phyloP scores from a whole-genome alignment of 169 alveolate genomes.

The Cryptosporidium andersoni region DNA sequence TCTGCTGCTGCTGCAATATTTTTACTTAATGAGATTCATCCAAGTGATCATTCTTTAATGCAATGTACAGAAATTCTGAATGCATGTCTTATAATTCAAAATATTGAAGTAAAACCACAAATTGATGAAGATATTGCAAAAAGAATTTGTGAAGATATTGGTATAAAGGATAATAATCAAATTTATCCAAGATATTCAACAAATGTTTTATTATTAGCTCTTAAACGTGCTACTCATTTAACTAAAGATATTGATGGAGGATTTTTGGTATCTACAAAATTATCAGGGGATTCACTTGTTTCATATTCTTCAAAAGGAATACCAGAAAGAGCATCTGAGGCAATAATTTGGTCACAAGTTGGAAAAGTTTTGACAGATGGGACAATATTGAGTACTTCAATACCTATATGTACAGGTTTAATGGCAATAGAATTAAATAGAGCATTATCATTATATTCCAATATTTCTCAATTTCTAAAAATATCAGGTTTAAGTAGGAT shows the following conservation, averaged over 20 bases:
- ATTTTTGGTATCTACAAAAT: constrained; percentile 1
- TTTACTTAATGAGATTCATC: constrained; percentile 38
- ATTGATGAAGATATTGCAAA: constrained; percentile 16
- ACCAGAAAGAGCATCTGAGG: constrained; percentile 1
- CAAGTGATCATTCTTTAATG: constrained; percentile 35
- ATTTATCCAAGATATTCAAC: constrained; percentile 9
- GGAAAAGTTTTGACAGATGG: constrained; percentile 57
- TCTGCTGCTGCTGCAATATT: constrained; percentile 42
- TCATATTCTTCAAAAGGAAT: constrained; percentile 34
- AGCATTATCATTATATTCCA: constrained; percentile 4
- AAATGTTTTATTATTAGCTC: constrained; percentile 1
- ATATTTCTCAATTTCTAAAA: constrained; percentile 16
- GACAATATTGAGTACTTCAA: constrained; percentile 13
- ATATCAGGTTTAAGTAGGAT: constrained; percentile 36
- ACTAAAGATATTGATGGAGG: background rate
- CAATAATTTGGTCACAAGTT: constrained; percentile 31
- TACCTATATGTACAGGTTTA: constrained; percentile 55
- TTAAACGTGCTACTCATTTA: constrained; percentile 21
- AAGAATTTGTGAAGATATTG: constrained; percentile 47
- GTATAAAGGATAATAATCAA: background rate
- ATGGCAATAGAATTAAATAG: constrained; percentile 41
- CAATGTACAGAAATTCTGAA: constrained; percentile 30
- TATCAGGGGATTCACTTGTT: constrained; percentile 38
- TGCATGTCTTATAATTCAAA: constrained; percentile 17
- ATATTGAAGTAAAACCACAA: background rate